Base-by-base conservation (phyloP, 805 yeast genomes). In the Candida parachauliodes region DNA sequence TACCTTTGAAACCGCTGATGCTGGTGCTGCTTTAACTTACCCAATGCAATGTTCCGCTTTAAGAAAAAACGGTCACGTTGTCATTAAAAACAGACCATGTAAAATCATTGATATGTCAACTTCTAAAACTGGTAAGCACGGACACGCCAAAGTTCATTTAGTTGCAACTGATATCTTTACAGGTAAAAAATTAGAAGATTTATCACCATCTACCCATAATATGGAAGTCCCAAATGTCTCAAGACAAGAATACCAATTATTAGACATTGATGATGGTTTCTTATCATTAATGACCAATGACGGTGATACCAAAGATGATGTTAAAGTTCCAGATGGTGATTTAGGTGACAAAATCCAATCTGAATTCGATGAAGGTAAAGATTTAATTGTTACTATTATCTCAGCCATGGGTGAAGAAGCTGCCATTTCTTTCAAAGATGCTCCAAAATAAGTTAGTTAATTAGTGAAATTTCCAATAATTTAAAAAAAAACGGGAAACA, bases 61-160 rank as follows among this genome's bases (percentile, higher is more conserved):
- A 75, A 89, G 98, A 83, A 93, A 93, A 94, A 85, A 81, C 80
- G 98, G 98, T 66, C 94, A 87, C 83, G 98, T 93, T 68, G 94
- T 83, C 59, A 93, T 91, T 78, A 93, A 93, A 81, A 79, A 87
- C 65, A 94, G 98, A 82, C 98, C 98, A 70, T 93, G 98, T 82
- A 93, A 93, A 83, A 93, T 93, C 73, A 95, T 93, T 62, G 98
- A 93, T 72, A 93, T 93, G 98, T 93, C 98, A 49, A 93, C 98
- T 66, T 93, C 98, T 65, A 93, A 93, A 85, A 93, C 98, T 60
- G 98, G 98, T 77, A 93, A 93, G 97, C 98, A 93, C 85, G 98
- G 98, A 79, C 98, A 93, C 93, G 98, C 98, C 71, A 93, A 93
- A 83, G 98, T 93, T 73, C 98, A 93, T 76, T 81, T 93, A 76